phyloP scores from a whole-genome alignment of 352 stramenopile species.

The Phytophthora melonis region DNA sequence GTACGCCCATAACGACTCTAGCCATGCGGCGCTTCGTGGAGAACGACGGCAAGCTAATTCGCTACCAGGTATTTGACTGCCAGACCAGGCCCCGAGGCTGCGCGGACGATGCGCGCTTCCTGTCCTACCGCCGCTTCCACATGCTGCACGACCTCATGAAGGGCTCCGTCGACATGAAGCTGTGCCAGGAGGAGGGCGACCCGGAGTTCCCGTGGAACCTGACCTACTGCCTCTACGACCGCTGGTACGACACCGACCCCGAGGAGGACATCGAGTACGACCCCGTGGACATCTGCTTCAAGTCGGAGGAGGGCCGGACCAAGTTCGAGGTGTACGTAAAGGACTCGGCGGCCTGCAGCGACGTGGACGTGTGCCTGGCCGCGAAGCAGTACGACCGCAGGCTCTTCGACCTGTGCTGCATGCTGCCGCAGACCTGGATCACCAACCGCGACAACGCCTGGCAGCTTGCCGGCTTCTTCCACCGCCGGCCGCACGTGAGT shows the following conservation, averaged over 20 bases:
- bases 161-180: too few relatives aligned
- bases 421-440: background rate
- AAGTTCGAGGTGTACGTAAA: too few relatives aligned
- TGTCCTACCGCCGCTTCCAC: background rate
- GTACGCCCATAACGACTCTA: background rate
- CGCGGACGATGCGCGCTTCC: background rate
- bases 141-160: background rate
- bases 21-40: background rate
- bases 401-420: too few relatives aligned
- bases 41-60: background rate
- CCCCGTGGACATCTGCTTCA: too few relatives aligned
- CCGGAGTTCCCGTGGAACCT: background rate
- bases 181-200: background rate
- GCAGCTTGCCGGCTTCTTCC: background rate
- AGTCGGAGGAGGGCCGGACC: too few relatives aligned
- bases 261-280: background rate
- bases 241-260: background rate
- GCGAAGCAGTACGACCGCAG: too few relatives aligned
- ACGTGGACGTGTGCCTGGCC: too few relatives aligned
- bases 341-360: too few relatives aligned
- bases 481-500: background rate
- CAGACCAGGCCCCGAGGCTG: too few relatives aligned
- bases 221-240: background rate
- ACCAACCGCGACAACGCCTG: background rate
- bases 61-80: background rate